These are phyloP conservation scores for Geoglossum cookeanum DNA, from an alignment of 2,329 filamentous ascomycete species.

Conservation along the genomic window DNA sequence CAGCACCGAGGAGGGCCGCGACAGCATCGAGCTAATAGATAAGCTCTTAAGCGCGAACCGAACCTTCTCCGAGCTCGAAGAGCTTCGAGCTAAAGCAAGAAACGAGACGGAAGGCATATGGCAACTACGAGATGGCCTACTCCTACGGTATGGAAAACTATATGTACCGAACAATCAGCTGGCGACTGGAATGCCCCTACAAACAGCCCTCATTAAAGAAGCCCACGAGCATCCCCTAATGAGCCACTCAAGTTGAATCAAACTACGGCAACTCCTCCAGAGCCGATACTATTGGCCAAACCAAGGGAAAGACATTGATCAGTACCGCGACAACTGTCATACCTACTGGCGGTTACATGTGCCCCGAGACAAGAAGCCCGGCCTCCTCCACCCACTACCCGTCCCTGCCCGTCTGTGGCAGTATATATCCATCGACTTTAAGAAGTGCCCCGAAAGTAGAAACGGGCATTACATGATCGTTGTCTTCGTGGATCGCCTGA, in stretches of 20 bases:
- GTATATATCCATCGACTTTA: no score
- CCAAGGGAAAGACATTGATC: not conserved
- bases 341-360: not conserved
- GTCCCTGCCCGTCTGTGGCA: no score
- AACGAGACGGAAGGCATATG: not conserved
- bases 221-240: not conserved
- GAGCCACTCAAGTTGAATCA: not conserved
- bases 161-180: not conserved
- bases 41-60: not conserved
- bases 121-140: not conserved
- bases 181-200: not conserved
- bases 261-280: not conserved
- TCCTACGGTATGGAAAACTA: not conserved
- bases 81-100: not conserved
- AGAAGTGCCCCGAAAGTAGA: not conserved
- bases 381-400: not conserved
- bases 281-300: not conserved
- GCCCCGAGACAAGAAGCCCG: not conserved
- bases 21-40: not conserved
- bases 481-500: not conserved
- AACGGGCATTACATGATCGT: not conserved
- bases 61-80: not conserved
- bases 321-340: not conserved
- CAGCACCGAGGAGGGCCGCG: not conserved
- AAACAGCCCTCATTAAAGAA: not conserved